Evolutionary conservation across 768 basidiomycete species (phyloP), one percentile per base, ranked within the genome.

Genomic region (Amylocystis lapponica): DNA sequence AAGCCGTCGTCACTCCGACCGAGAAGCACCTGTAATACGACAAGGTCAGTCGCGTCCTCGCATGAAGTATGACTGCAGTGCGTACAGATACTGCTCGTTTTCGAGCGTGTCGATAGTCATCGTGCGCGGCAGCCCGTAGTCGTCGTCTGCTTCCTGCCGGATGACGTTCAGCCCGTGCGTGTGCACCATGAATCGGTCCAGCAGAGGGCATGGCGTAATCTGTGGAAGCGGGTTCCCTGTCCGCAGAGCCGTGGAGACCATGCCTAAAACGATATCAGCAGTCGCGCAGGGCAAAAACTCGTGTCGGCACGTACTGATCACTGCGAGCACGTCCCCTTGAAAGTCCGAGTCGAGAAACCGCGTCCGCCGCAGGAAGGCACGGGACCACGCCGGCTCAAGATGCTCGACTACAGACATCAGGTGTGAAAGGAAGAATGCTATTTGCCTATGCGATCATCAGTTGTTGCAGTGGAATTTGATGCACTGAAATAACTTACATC

Each of bases 251-350:
- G 80, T 81, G 0, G 88, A 83, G 42, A 88, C 79, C 75, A 94
- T 77, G 25, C 76, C 86, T 88, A 26, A 10, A 20, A 17, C 48
- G 30, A 36, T 23, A 32, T 20, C 7, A 36, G 20, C 6, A 32
- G 16, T 30, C 5, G 34, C 6, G 25, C 33, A 17, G 10, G 9
- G 12, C 26, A 12, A 13, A 26, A 29, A 39, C 26, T 13, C 21
- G n/a, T 11, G 37, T 8, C 17, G 10, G 21, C 37, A 56, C 76
- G 38, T 47, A 84, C 85, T 83, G 45, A 92, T 79, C 6, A 92
- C 85, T 9, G 89, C 85, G 3, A 93, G 69, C 6, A 90, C 71
- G 43, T 92, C 89, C 1, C 90, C 91, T 49, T 92, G 81, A 51
- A 93, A 93, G 49, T 81, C 78, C 0, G 82, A 71, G 56, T 93